Base-by-base conservation (phyloP, 768 basidiomycete species). In the Amanita molliuscula region DNA sequence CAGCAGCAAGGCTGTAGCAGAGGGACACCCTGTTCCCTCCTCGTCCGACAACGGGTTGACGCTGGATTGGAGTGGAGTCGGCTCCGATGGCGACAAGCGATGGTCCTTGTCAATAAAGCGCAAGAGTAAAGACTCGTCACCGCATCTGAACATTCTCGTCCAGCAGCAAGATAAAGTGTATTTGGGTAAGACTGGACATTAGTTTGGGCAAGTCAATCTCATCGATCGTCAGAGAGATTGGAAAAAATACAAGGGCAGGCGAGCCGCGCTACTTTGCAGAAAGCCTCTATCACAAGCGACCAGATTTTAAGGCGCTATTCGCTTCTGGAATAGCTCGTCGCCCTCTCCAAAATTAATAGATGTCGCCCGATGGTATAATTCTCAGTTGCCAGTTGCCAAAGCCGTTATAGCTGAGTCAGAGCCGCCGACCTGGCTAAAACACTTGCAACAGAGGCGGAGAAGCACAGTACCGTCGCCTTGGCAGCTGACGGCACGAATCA, bases 351-450 rank as follows among this genome's bases (percentile, higher is more conserved):
- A 61, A 6, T 57, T 78, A 40, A 65, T 69, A 16, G 68, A 71
- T 37, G 71, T 79, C 25, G 72, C 70, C 26, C 76, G 73, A 16
- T 89, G 87, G 87, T 77, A 79, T 55, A 61, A 67, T n/a, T 62
- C 64, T 26, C 78, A 78, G 50, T 73, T 76, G 26, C 56, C 63
- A 7, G 57, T 68, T n/a, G 63, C 75, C 7, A 76, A 68, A 51
- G 62, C 67, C n/a, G 68, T 75, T 23, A 59, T 88, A 21, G 83
- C 83, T 48, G 72, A 73, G 47, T 73, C 76, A 0, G 87, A 89
- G 58, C 83, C 86, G 6, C 69, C 84, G 41, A 78, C 79, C 6
- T 89, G 86, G 87, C 65, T 88, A 25, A 83, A 78, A 57, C 82
- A 87, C 54, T 66, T 78, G 43, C 49, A 50, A 44, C 76, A 81